Conservation (phyloP, 108 stramenopile species). For the Pseudonitzschia pungens region DNA sequence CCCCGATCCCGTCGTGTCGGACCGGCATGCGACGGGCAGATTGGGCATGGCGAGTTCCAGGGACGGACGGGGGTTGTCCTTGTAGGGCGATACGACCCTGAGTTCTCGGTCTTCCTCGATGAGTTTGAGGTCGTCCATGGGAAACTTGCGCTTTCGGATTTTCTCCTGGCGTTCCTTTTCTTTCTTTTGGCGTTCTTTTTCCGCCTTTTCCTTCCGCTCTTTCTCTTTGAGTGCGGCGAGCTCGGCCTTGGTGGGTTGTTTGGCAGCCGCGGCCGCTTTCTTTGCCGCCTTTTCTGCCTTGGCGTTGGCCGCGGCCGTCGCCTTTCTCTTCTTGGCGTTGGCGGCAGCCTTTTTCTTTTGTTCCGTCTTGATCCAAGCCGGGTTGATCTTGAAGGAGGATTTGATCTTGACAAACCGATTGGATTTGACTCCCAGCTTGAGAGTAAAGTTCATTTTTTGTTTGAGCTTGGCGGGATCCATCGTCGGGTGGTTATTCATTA, state of each 20-base stretch:
- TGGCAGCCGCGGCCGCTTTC: conserved; percentile 37
- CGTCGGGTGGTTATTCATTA: conserved; percentile 50
- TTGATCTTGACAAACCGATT: conserved; percentile 69
- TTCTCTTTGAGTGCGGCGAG: conserved; percentile 31
- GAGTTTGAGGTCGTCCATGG: conserved; percentile 78
- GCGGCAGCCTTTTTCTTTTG: conserved; percentile 32
- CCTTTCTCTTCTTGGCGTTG: conserved; percentile 44
- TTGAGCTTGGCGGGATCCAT: conserved; percentile 49
- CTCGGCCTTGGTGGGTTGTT: conserved; percentile 34
- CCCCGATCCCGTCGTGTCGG: conserved; percentile 19
- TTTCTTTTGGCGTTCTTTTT: conserved; percentile 23
- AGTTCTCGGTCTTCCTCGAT: conserved; percentile 80
- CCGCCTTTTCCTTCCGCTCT: conserved; percentile 31
- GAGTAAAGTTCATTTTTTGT: conserved; percentile 46
- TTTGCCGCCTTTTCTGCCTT: conserved; percentile 20
- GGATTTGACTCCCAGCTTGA: conserved; percentile 65
- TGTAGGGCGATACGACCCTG: conserved; percentile 45
- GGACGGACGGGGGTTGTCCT: conserved; percentile 38
- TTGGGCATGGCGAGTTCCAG: conserved; percentile 44
- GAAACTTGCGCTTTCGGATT: conserved; percentile 69
- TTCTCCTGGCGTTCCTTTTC: conserved; percentile 55
- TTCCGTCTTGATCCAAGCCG: conserved; percentile 57
- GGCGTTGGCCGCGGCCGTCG: conserved; percentile 40
- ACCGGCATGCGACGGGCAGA: conserved; percentile 22
- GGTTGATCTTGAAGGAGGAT: conserved; percentile 67